Conservation (phyloP, 176 grass and related monocot genomes). For the Coix lacrymajobi region DNA sequence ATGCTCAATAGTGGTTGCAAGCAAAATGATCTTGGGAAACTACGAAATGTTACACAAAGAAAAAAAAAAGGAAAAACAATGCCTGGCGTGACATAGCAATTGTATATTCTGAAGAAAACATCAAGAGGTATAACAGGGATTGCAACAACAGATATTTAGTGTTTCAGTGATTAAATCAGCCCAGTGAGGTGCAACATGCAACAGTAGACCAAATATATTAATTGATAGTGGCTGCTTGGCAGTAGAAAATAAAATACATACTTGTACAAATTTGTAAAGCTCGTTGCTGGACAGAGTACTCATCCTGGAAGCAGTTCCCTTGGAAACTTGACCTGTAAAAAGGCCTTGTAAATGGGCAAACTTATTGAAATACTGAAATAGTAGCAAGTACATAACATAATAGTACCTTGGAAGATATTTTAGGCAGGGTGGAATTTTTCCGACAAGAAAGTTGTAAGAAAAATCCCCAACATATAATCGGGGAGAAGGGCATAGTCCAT, state of each 20-base stretch:
- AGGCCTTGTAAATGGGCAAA: slow-evolving; percentile 7
- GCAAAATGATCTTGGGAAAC: background rate
- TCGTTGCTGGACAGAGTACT: slow-evolving; percentile 61
- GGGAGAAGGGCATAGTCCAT: slow-evolving; percentile 64
- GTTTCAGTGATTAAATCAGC: background rate
- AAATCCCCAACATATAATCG: slow-evolving; percentile 79
- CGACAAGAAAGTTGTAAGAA: slow-evolving; percentile 90
- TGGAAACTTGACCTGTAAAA: slow-evolving; percentile 88
- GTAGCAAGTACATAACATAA: background rate
- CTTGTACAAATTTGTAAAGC: slow-evolving; percentile 55
- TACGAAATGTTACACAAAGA: background rate
- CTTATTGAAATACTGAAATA: slow-evolving; percentile 20
- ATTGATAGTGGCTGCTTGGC: background rate
- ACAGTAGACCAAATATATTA: background rate
- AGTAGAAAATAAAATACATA: slow-evolving; percentile 14
- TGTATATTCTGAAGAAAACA: background rate
- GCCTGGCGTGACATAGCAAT: background rate
- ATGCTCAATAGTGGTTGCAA: slow-evolving; percentile 6
- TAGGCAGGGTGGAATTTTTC: slow-evolving; percentile 90
- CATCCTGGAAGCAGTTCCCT: slow-evolving; percentile 95
- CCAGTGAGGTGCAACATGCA: background rate
- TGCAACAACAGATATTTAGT: background rate
- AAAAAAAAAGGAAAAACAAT: background rate
- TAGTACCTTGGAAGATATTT: slow-evolving; percentile 92
- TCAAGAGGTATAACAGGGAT: background rate